Conservation (phyloP, 2,329 filamentous ascomycete species). For the Ceratocystis smalleyi region DNA sequence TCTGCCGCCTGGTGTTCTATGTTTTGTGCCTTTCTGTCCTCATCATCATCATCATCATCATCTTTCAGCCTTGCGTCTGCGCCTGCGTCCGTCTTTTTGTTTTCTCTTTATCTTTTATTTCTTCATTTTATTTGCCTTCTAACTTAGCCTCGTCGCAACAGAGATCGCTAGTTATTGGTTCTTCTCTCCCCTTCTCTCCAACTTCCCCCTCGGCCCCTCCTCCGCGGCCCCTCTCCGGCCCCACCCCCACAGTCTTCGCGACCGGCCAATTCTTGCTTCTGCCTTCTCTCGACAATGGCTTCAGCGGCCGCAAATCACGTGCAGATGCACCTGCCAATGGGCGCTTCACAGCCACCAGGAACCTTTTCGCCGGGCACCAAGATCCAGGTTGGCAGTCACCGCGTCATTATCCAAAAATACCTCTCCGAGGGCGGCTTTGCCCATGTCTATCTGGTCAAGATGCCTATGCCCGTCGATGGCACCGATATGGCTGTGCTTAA, state of each 20-base stretch:
- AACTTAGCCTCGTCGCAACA: background rate
- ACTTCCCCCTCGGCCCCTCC: background rate
- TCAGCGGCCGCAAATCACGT: conserved; percentile 12
- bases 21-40: background rate
- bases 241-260: background rate
- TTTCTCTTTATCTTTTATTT: background rate
- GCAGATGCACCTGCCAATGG: conserved; percentile 23
- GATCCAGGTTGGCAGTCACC: conserved; percentile 85
- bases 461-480: conserved; percentile 61
- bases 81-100: too few species aligned
- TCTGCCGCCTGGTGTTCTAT: conserved; percentile 1
- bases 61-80: background rate
- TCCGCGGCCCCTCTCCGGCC: background rate
- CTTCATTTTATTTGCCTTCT: background rate
- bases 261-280: background rate
- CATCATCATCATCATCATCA: background rate
- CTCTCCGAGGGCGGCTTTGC: conserved; percentile 96
- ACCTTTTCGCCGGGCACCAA: conserved; percentile 90
- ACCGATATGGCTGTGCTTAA: conserved; percentile 77
- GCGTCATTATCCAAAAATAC: conserved; percentile 90
- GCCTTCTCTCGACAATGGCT: conserved; percentile 12
- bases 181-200: background rate
- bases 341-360: conserved; percentile 47
- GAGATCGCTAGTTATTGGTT: background rate
- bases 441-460: conserved; percentile 89